Base-by-base conservation (phyloP, 306 rosid species). In the Prunus fruticosa region DNA sequence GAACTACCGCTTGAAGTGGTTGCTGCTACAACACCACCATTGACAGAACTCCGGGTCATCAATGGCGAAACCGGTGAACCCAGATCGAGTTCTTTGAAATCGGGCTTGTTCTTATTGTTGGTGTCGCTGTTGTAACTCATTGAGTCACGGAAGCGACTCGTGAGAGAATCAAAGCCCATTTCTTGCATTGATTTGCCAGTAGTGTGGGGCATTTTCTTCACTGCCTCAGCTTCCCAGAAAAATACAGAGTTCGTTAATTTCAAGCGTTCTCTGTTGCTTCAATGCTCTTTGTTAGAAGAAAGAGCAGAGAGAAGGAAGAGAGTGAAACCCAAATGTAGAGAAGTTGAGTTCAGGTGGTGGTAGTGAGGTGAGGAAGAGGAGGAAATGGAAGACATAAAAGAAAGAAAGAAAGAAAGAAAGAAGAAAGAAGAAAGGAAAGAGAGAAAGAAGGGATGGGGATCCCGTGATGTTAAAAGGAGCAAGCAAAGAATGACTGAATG, bases 401-500 rank as follows among this genome's bases (percentile, higher is more conserved):
- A 22, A 12, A 67, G 49, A 32, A 61, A 74, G 76, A 77, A 75
- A 77, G 74, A 30, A 82, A 78, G 56, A 75, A 12, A 67, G 46
- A 82, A 78, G 56, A 75, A 12, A 67, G 46, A 41, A 53, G 76
- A 78, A 77, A 72, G 79, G 78, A 45, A 83, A 80, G 58, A 77
- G 47, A 50, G 11, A 9, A 27, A 51, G 4, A 18, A 2, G 79
- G 22, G 85, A 87, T 76, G 96, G 89, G 96, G 96, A 90, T 92
- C 97, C 91, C 93, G 98, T 95, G 97, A 94, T 87, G 83, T 87
- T 25, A 82, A 87, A 86, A 86, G 86, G 86, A 85, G 88, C 84
- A 90, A 89, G 98, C 88, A 91, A 93, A 82, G 96, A 90, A 91
- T 87, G 92, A 75, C 85, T 49, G 81, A 82, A 41, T 58, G 73